Conservation (phyloP, 176 grass and related monocot genomes). For the Carex parvula region DNA sequence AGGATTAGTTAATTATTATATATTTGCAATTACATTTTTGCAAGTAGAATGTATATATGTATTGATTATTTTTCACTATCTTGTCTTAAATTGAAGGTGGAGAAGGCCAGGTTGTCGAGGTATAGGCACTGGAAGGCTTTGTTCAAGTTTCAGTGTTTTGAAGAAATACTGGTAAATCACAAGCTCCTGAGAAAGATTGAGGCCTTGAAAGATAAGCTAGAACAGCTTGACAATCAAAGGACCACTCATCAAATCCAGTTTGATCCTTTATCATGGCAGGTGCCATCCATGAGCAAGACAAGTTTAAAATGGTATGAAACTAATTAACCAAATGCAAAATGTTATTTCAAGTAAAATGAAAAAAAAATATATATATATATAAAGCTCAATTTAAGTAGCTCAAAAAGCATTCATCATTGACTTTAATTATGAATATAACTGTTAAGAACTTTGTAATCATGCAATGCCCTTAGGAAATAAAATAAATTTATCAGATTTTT, state of each 20-base stretch:
- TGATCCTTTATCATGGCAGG: neutral
- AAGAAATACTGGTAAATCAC: neutral
- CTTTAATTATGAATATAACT: too few species aligned
- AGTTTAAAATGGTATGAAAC: neutral
- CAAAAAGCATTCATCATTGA: too few species aligned
- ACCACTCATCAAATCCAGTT: neutral
- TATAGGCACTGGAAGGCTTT: neutral
- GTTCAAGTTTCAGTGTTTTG: constrained; percentile 3
- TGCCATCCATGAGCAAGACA: neutral
- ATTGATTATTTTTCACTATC: neutral
- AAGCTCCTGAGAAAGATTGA: neutral
- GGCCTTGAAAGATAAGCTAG: neutral
- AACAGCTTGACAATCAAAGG: neutral
- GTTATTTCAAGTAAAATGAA: too few species aligned
- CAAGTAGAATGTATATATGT: too few species aligned
- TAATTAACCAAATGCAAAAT: neutral
- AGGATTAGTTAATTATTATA: too few species aligned
- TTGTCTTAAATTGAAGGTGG: neutral
- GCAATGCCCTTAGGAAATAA: too few species aligned
- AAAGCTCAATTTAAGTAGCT: too few species aligned
- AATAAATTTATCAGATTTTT: too few species aligned
- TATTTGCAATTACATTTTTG: too few species aligned
- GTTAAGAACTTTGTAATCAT: too few species aligned
- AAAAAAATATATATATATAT: too few species aligned
- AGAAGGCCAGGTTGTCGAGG: neutral